Evolutionary conservation across 768 basidiomycete species (phyloP).

Genomic region (Mycena olivaceomarginata): DNA sequence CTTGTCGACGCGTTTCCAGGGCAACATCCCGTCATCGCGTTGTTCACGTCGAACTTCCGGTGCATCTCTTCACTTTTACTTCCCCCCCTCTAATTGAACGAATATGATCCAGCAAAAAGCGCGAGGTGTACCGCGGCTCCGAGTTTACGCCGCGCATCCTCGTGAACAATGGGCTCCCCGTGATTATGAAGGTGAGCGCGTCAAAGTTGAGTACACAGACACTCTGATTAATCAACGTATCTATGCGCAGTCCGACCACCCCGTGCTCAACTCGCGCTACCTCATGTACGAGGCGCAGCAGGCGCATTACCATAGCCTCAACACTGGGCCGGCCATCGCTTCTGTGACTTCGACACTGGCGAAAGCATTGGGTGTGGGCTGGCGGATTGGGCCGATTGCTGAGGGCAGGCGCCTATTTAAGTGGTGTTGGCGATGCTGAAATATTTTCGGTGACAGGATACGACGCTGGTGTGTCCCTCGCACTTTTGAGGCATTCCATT

Average conservation of each 20-base stretch:
- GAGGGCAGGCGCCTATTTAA: conserved; percentile 58
- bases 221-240: neutral
- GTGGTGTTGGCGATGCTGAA: neutral
- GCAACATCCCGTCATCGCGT: conserved; percentile 76
- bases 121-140: conserved; percentile 80
- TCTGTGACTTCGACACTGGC: conserved; percentile 83
- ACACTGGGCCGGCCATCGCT: conserved; percentile 72
- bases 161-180: conserved; percentile 76
- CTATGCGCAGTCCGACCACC: conserved; percentile 70
- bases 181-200: conserved; percentile 91
- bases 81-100: too few species aligned
- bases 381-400: conserved; percentile 79
- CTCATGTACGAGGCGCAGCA: conserved; percentile 84
- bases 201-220: too few species aligned
- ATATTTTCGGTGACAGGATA: conserved; percentile 64
- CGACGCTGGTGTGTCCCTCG: conserved; percentile 71
- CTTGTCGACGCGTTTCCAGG: too few species aligned
- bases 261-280: conserved; percentile 77
- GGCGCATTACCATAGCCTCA: conserved; percentile 80
- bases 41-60: conserved; percentile 81
- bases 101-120: conserved; percentile 59
- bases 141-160: conserved; percentile 84
- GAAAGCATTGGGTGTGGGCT: conserved; percentile 76
- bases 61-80: too few species aligned
- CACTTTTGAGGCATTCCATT: conserved; percentile 2